Evolutionary conservation across 306 rosid genomes (phyloP), one percentile per base, ranked within the genome.

Genomic region (Sesbania bispinosa): DNA sequence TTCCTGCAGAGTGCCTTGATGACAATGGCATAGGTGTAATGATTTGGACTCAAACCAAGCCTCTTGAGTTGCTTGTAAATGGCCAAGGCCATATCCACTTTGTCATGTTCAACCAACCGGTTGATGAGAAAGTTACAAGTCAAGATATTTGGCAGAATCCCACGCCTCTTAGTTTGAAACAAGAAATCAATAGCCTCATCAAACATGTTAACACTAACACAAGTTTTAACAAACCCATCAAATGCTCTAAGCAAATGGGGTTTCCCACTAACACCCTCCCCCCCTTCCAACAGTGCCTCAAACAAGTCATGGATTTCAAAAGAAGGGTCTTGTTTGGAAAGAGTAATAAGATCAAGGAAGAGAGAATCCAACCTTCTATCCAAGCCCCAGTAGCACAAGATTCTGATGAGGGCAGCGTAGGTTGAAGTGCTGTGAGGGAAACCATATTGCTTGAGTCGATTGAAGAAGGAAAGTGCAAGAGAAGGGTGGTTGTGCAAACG

Each of bases 81-180:
- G 4, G 81, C 78, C 54, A 88, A 7, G 0, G 90, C 90, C 70
- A 33, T 77, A 79, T 84, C 88, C 50, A 76, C 32, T 66, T 81
- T 55, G 21, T 79, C 80, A 29, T 77, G 74, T 33, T 60, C 84
- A 71, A 88, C 81, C 76, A 93, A 70, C 38, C 90, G 77, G 67
- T 88, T 93, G 58, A 93, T 62, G 29, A 93, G 88, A 80, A 75
- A 90, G 80, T 93, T 93, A 43, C 86, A 85, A 6, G 89, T 74
- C 24, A 77, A 74, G 46, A 90, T 65, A 75, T 79, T 88, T 0
- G 88, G 93, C 59, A 85, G 43, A 69, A 90, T 66, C 23, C 96
- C 92, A n/a, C 73, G 66, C 67, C 87, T 79, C 67, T 73, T 64
- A 14, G 79, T 62, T 10, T 15, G 80, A 23, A 87, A 88, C 42